Percentiles rank a stretch among this genome's conserved stretches.
Evolutionary conservation across 805 yeast genomes (phyloP).

Genomic region (Yarrowia sp.): DNA sequence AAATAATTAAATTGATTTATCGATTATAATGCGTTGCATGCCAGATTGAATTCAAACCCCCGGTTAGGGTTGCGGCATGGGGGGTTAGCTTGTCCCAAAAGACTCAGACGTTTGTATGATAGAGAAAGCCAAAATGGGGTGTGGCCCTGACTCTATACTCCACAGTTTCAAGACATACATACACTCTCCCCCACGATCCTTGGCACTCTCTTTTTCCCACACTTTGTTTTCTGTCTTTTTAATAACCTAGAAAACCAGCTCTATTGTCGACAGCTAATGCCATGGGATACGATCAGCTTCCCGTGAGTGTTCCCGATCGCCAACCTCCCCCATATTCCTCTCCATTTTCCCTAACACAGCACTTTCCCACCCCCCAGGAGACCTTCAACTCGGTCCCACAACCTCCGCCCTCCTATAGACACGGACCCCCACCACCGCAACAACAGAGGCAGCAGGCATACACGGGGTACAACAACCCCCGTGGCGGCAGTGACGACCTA

Average conservation of each 20-base stretch:
- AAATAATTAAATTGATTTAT: background rate
- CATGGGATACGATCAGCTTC: conserved; percentile 24
- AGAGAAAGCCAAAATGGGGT: background rate
- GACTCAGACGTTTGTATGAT: background rate
- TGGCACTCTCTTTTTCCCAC: background rate
- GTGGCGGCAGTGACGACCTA: conserved; percentile 5
- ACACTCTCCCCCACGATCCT: conserved; percentile 11
- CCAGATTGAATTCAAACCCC: background rate
- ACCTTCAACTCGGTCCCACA: conserved; percentile 15
- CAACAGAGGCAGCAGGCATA: conserved; percentile 9
- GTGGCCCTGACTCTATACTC: conserved; percentile 1
- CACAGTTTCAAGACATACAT: background rate
- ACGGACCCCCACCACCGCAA: background rate
- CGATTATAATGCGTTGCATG: background rate
- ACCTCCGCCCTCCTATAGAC: conserved; percentile 16
- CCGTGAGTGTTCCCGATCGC: conserved; percentile 18
- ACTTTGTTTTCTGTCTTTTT: background rate
- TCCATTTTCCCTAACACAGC: conserved; percentile 21
- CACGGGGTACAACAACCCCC: conserved; percentile 15
- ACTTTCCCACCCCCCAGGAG: conserved; percentile 23
- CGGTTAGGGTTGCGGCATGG: conserved; percentile 6
- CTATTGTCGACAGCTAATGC: background rate
- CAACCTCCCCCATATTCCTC: background rate
- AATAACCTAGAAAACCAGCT: background rate
- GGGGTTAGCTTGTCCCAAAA: background rate